phyloP scores from a whole-genome alignment of 164 flowering plant species.

The Piper betle region DNA sequence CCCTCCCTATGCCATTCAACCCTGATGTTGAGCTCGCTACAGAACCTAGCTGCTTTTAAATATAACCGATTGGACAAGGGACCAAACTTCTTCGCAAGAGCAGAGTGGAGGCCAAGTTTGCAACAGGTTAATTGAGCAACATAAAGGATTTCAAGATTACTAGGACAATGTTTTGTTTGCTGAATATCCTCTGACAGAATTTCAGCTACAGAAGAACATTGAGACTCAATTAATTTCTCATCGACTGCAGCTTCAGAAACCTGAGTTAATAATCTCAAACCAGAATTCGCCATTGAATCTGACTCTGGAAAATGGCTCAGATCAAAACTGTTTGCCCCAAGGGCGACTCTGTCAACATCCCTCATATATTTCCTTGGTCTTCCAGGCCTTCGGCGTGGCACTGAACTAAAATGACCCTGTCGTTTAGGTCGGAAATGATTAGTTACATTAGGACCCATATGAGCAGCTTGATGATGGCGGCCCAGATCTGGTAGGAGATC shows the following conservation, averaged over 20 bases:
- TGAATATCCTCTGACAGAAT: slow-evolving; percentile 52
- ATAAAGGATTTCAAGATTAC: slow-evolving; percentile 58
- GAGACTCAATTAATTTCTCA: slow-evolving; percentile 46
- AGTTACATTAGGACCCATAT: slow-evolving; percentile 48
- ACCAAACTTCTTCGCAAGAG: slow-evolving; percentile 55
- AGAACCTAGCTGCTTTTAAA: slow-evolving; percentile 85
- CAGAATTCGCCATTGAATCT: slow-evolving; percentile 22
- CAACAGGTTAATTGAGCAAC: slow-evolving; percentile 81
- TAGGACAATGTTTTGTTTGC: slow-evolving; percentile 63
- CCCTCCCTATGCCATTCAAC: slow-evolving; percentile 80
- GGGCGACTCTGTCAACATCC: slow-evolving; percentile 42
- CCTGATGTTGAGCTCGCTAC: slow-evolving; percentile 69
- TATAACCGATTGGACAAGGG: slow-evolving; percentile 58
- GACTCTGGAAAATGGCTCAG: slow-evolving; percentile 42
- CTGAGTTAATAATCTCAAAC: slow-evolving; percentile 21
- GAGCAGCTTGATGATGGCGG: slow-evolving; percentile 98
- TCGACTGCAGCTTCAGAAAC: slow-evolving; percentile 26
- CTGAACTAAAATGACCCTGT: slow-evolving; percentile 38
- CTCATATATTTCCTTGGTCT: slow-evolving; percentile 51
- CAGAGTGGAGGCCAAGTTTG: slow-evolving; percentile 46
- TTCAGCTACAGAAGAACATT: slow-evolving; percentile 62
- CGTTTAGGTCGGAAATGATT: slow-evolving; percentile 36
- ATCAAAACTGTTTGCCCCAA: slow-evolving; percentile 42
- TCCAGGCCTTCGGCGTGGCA: slow-evolving; percentile 50
- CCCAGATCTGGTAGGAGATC: slow-evolving; percentile 96